Evolutionary conservation across 176 grass and related monocot genomes (phyloP).

Genomic region (Musa schizocarpa): DNA sequence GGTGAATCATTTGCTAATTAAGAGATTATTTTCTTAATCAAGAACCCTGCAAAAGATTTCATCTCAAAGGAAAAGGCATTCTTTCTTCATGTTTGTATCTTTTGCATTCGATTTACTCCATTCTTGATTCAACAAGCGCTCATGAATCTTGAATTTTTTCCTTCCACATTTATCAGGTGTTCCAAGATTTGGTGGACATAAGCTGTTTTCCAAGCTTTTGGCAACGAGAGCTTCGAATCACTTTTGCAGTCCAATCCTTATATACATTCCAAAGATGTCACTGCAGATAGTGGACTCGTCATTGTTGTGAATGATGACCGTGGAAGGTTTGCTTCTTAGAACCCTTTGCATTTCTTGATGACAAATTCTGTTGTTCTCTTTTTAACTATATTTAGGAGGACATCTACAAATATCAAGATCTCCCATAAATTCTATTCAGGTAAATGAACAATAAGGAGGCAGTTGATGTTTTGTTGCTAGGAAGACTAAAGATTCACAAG

Average conservation of each 20-base stretch:
- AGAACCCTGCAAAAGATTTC: not conserved
- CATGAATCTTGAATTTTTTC: not conserved
- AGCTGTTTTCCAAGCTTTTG: slow-evolving; percentile 17
- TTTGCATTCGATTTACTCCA: not conserved
- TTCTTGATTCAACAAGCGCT: not conserved
- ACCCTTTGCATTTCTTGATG: not conserved
- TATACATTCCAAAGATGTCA: not conserved
- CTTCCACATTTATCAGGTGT: not conserved
- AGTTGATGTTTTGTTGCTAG: not conserved
- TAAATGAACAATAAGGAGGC: slow-evolving; percentile 14
- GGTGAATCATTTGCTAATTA: no score
- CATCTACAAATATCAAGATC: not conserved
- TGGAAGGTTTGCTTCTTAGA: slow-evolving; percentile 13
- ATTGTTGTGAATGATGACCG: slow-evolving; percentile 8
- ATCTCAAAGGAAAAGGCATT: not conserved
- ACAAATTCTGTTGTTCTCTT: not conserved
- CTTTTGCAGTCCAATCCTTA: slow-evolving; percentile 7
- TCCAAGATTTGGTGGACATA: slow-evolving; percentile 9
- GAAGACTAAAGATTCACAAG: slow-evolving; percentile 10
- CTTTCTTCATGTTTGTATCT: not conserved
- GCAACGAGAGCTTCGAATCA: slow-evolving; percentile 8
- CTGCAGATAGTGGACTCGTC: not conserved
- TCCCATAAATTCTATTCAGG: not conserved
- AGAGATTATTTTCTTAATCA: no score
- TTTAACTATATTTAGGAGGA: not conserved